Base-by-base conservation (phyloP, 2,329 filamentous ascomycete species). In the Onygenales sp. region DNA sequence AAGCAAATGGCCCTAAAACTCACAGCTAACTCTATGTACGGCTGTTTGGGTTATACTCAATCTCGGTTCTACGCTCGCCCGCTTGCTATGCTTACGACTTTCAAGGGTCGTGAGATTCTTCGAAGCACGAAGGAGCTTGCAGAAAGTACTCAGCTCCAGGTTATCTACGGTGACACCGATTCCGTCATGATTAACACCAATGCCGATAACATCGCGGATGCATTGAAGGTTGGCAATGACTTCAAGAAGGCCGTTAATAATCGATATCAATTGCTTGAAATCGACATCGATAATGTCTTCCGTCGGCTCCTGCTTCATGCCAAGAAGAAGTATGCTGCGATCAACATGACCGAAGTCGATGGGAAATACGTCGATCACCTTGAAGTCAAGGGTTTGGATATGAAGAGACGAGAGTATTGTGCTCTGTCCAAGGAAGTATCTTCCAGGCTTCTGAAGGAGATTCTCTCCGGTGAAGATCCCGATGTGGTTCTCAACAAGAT, bases 131-230 rank as follows among this genome's bases (percentile, higher is more conserved):
- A 97, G 70, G 91, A 95, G 52, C 81, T 98, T 57, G 93, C 93
- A 8, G 93, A 98, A 72, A 88, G 83, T 63, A 91, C 87, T 61
- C 85, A 90, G 55, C 80, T 98, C 33, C 87, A 93, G 64, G 93
- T 98, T 68, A 97, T 98, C 58, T 98, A 98, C 63, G 93, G 93
- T 75, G 93, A 98, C 72, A 98, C 93, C 10, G 93, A 98, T 72
- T 98, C 93, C 7, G 93, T 98, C 72, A 98, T 98, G 93, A 97
- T 98, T 76, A 98, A 98, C 66, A 95, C 93, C 58, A 97, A 97
- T 65, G 90, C 93, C 53, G 89, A 96, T 71, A 95, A 87, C 60
- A 87, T 97, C 33, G 83, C 87, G 35, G 90, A 95, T 63, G 93
- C 93, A 1, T 75, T 96, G 62, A 91, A 87, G 66, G 87, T 98